A percentile compares a stretch with the other conserved stretches of the same genome.
Evolutionary conservation across 768 basidiomycete species (phyloP).

Genomic region (Antrodiella citrinella): DNA sequence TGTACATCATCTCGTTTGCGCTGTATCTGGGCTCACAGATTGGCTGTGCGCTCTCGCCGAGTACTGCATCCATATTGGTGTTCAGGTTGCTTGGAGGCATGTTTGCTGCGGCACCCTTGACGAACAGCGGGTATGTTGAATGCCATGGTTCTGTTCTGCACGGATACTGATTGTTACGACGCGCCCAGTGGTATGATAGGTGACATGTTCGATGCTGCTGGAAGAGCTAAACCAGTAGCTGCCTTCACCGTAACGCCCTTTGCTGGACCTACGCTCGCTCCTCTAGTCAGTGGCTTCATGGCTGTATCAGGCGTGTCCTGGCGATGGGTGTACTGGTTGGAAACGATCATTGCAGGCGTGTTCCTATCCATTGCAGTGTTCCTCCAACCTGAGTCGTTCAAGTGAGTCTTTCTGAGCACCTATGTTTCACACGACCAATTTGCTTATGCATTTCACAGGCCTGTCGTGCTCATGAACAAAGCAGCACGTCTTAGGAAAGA

Average conservation of each 20-base stretch:
- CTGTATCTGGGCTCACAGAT: constrained; percentile 53
- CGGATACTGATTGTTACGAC: neutral
- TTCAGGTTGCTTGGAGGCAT: neutral
- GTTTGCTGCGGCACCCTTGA: neutral
- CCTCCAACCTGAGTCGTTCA: constrained; percentile 64
- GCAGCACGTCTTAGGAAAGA: constrained; percentile 43
- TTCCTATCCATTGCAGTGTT: constrained; percentile 46
- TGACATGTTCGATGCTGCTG: constrained; percentile 49
- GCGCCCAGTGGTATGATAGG: constrained; percentile 17
- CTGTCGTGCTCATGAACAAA: constrained; percentile 44
- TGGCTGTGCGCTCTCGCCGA: constrained; percentile 49
- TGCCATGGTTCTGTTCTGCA: no score
- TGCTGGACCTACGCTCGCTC: constrained; percentile 45
- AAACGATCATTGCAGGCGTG: constrained; percentile 47
- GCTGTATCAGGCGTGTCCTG: constrained; percentile 37
- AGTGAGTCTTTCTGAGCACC: constrained; percentile 25
- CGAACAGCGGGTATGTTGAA: neutral
- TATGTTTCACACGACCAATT: neutral
- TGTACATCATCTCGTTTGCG: constrained; percentile 50
- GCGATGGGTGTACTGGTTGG: constrained; percentile 63
- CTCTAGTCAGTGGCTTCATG: constrained; percentile 29
- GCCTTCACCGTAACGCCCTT: constrained; percentile 43
- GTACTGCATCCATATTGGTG: constrained; percentile 51
- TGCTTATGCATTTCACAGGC: constrained; percentile 25
- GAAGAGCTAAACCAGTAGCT: constrained; percentile 57